Evolutionary conservation across 2,329 filamentous ascomycete genomes (phyloP), one percentile per base, ranked within the genome.

Genomic region (Apiospora sp.): DNA sequence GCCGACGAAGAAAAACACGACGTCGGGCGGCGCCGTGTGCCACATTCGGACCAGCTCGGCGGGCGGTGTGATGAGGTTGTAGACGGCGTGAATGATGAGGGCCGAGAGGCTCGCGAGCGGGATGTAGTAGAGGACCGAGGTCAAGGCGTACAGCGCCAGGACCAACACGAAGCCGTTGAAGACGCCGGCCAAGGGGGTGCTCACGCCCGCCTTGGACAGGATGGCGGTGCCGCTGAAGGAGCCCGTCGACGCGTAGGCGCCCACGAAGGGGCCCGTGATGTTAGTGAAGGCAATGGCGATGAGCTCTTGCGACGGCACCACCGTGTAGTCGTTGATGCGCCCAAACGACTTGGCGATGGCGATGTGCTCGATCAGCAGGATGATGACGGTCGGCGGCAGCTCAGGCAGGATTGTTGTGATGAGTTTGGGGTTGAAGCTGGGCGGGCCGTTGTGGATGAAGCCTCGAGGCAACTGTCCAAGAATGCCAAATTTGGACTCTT

Each of bases 301-400:
- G 83, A 99, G 89, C 81, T 99, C 96, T 81, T 99, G 96, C 0
- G 96, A 98, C 0, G 96, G 95, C 77, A 98, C 92, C 80, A 99
- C 98, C n/a, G 91, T 92, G 83, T 99, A 99, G 84, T 98, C 97
- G 86, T 98, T 98, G 78, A 98, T 90, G 73, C 96, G 90, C 14
- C 96, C 96, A 77, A 99, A 98, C 0, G 96, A 98, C 82, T 98
- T 99, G 24, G 95, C 94, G 75, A 98, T 98, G 68, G 96, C 95
- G 78, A 98, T 98, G 81, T 98, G 96, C 83, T 98, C 96, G 74
- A 98, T 97, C 48, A 98, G 87, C 73, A 98, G 87, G 24, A 99
- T 95, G 76, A 98, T 97, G 71, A 98, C 92, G 0, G 93, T 92
- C 8, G 93, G 93, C 0, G 96, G 96, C 4, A 98, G 86, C 75